A percentile compares a stretch with the other conserved stretches of the same genome.
Evolutionary conservation across 2,329 filamentous ascomycete species (phyloP).

Genomic region (Ascochyta rabiei): DNA sequence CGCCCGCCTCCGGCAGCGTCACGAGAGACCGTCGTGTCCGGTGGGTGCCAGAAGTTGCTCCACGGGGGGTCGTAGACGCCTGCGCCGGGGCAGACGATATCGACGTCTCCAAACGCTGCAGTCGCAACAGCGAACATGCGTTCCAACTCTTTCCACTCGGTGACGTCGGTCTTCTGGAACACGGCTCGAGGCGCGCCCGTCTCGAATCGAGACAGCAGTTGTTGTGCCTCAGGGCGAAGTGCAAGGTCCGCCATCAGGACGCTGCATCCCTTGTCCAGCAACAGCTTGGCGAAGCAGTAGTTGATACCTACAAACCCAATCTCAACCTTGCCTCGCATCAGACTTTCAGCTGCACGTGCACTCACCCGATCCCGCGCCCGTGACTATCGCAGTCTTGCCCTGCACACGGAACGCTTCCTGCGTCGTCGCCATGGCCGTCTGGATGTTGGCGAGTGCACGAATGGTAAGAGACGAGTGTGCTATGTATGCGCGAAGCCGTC

Average conservation of each 20-base stretch:
- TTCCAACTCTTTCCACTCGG: conserved; percentile 43
- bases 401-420: conserved; percentile 31
- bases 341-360: background rate
- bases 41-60: conserved; percentile 57
- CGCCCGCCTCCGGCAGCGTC: conserved; percentile 40
- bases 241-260: conserved; percentile 57
- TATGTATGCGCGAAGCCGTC: too few relatives aligned
- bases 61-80: conserved; percentile 57
- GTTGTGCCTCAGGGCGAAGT: conserved; percentile 55
- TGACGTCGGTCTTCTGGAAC: conserved; percentile 54
- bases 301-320: conserved; percentile 51
- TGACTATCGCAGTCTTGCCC: conserved; percentile 56
- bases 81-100: conserved; percentile 58
- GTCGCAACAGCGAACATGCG: conserved; percentile 40
- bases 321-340: background rate
- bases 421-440: background rate
- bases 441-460: too few relatives aligned
- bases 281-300: conserved; percentile 52
- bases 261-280: conserved; percentile 54
- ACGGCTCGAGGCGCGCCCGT: conserved; percentile 45
- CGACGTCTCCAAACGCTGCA: conserved; percentile 44
- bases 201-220: conserved; percentile 48
- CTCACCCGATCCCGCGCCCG: conserved; percentile 52
- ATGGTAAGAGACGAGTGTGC: too few relatives aligned
- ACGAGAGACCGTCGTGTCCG: conserved; percentile 44